Evolutionary conservation across 73 alveolate genomes (phyloP).

Genomic region (Stentor roeselii): DNA sequence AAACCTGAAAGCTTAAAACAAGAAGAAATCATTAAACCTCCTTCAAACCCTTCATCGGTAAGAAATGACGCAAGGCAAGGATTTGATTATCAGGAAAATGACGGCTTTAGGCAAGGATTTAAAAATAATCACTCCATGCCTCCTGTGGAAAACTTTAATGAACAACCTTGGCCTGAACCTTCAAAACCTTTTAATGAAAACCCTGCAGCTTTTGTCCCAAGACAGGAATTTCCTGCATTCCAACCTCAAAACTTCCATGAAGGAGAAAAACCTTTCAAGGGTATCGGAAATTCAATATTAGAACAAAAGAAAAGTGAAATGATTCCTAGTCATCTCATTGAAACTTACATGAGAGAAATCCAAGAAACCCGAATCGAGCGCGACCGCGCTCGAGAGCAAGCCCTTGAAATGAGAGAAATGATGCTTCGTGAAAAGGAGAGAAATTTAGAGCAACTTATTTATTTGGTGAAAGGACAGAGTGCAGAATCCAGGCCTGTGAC

Average conservation of each 20-base stretch:
- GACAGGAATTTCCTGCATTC: no score
- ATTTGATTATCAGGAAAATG: neutral
- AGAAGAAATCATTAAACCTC: neutral
- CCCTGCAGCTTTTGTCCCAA: neutral
- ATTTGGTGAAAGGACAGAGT: slow-evolving; percentile 11
- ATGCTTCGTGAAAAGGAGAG: slow-evolving; percentile 9
- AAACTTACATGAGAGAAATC: neutral
- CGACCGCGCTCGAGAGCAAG: neutral
- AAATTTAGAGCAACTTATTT: neutral
- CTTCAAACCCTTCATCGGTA: neutral
- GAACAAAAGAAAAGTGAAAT: neutral
- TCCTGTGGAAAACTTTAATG: neutral
- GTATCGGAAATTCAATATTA: neutral
- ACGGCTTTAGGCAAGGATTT: neutral
- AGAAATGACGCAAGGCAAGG: neutral
- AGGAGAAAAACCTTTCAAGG: neutral
- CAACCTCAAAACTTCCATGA: no score
- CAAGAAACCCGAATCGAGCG: slow-evolving; percentile 6
- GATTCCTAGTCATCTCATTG: neutral
- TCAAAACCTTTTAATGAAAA: no score
- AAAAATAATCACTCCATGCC: neutral
- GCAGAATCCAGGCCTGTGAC: neutral
- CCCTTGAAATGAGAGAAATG: slow-evolving; percentile 24
- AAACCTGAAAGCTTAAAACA: neutral
- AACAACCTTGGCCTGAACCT: neutral